Evolutionary conservation across 805 yeast genomes (phyloP).

Genomic region (Hyphopichia homilentoma): DNA sequence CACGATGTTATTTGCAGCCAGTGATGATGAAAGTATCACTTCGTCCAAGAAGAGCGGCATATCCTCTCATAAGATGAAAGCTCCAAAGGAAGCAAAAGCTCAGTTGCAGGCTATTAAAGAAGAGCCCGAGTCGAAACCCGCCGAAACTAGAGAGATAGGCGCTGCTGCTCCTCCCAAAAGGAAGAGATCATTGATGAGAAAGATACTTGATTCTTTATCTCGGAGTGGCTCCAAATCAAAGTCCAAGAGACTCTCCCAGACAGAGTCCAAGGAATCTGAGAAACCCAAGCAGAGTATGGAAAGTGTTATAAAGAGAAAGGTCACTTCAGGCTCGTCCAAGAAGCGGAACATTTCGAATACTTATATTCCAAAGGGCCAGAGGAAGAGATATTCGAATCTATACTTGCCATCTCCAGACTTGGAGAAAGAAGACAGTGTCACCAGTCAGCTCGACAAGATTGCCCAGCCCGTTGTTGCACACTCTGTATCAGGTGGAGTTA

Average conservation of each 20-base stretch:
- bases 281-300: conserved; percentile 1
- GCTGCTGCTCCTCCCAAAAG: neutral
- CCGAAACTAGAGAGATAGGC: conserved; percentile 3
- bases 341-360: conserved; percentile 12
- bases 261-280: neutral
- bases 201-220: too few species aligned
- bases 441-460: neutral
- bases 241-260: neutral
- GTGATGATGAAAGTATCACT: neutral
- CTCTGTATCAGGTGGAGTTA: too few species aligned
- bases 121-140: too few species aligned
- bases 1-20: neutral
- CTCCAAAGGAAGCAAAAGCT: too few species aligned
- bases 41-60: neutral
- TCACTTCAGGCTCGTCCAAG: too few species aligned
- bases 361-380: conserved; percentile 21
- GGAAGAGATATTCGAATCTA: conserved; percentile 15
- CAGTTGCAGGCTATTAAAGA: too few species aligned
- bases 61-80: neutral
- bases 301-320: too few species aligned
- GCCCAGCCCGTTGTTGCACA: too few species aligned
- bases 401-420: conserved; percentile 24
- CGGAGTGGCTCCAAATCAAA: conserved; percentile 1
- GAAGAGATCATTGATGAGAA: too few species aligned
- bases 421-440: conserved; percentile 1